Conservation (phyloP, 2,329 filamentous ascomycete genomes). For the Cytospora leucostoma region DNA sequence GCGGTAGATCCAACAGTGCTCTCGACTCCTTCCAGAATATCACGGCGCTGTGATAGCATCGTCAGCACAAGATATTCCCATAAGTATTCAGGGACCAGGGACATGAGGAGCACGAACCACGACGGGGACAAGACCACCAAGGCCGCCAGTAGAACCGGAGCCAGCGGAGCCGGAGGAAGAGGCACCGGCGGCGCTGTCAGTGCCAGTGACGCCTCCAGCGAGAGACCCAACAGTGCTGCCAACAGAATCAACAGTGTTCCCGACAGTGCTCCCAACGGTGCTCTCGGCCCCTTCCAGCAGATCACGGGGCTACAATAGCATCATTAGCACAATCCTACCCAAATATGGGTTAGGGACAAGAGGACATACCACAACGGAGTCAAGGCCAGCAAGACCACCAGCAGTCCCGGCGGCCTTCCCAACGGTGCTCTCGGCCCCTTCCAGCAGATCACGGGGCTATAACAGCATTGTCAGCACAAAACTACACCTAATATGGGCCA, state of each 20-base stretch:
- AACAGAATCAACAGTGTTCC: background rate
- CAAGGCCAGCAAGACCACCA: background rate
- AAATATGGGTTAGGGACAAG: background rate
- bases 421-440: background rate
- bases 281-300: no score
- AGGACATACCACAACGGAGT: conserved; percentile 2
- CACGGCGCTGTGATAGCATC: no score
- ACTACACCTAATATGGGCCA: background rate
- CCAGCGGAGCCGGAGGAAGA: background rate
- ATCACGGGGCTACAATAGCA: no score
- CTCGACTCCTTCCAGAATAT: background rate
- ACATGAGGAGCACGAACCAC: conserved; percentile 7
- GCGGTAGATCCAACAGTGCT: conserved; percentile 7
- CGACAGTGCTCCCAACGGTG: background rate
- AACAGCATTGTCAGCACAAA: no score
- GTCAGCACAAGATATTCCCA: background rate
- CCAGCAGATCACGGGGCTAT: background rate
- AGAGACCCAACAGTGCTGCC: no score
- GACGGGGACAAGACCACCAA: background rate
- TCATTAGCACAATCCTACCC: background rate
- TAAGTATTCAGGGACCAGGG: no score
- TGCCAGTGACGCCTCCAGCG: background rate
- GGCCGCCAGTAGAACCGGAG: background rate
- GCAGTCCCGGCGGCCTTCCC: background rate
- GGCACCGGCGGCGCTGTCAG: background rate